Evolutionary conservation across 805 yeast species (phyloP).

Genomic region (Candida verbasci): DNA sequence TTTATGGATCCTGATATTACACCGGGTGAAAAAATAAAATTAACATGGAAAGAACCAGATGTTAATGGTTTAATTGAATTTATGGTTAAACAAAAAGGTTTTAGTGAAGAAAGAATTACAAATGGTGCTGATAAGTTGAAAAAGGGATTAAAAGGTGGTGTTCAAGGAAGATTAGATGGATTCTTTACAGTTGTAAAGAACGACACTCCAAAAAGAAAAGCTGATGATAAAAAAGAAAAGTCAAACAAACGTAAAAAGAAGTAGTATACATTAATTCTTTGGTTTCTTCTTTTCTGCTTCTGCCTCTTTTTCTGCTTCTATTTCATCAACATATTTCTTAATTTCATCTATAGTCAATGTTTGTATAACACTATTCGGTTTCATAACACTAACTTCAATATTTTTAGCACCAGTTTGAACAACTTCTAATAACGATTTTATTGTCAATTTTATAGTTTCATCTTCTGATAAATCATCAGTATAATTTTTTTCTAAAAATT

Average conservation of each 20-base stretch:
- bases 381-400: slow-evolving; percentile 86
- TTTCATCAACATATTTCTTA: slow-evolving; percentile 67
- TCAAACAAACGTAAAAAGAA: slow-evolving; percentile 21
- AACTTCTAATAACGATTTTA: slow-evolving; percentile 86
- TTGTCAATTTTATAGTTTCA: slow-evolving; percentile 73
- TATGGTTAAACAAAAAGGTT: slow-evolving; percentile 84
- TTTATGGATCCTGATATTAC: slow-evolving; percentile 80
- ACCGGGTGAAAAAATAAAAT: slow-evolving; percentile 52
- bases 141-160: slow-evolving; percentile 79
- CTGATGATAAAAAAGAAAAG: slow-evolving; percentile 23
- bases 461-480: slow-evolving; percentile 57
- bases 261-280: slow-evolving; percentile 14
- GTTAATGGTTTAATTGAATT: slow-evolving; percentile 76
- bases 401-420: slow-evolving; percentile 98
- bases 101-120: slow-evolving; percentile 86
- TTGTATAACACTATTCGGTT: slow-evolving; percentile 59
- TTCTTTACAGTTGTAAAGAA: slow-evolving; percentile 71
- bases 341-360: slow-evolving; percentile 67
- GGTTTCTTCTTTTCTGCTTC: slow-evolving; percentile 73
- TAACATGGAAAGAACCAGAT: slow-evolving; percentile 90
- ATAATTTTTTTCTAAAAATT: slow-evolving; percentile 88
- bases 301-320: slow-evolving; percentile 83
- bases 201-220: slow-evolving; percentile 36
- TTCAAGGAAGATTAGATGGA: slow-evolving; percentile 90
- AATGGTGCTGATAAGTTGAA: slow-evolving; percentile 81